phyloP scores from a whole-genome alignment of 2,329 filamentous ascomycete genomes.

The Pseudogymnoascus sp. region DNA sequence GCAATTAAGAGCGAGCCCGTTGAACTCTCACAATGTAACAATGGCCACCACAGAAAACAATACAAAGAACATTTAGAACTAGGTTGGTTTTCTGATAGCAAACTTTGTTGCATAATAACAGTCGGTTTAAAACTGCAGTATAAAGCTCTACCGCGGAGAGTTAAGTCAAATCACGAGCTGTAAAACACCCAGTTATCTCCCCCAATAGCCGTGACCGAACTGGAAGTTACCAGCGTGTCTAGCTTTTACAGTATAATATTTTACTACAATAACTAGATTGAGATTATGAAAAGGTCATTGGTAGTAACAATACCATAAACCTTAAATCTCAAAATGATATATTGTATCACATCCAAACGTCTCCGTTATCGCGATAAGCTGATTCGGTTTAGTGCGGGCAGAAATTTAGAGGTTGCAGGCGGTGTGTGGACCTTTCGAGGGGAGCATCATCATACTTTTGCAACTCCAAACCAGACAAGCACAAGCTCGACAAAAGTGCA shows the following conservation, averaged over 20 bases:
- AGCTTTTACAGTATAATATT: neutral
- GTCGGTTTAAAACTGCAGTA: neutral
- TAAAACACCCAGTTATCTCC: neutral
- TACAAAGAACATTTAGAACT: neutral
- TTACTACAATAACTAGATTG: no score
- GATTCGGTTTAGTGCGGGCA: constrained; percentile 8
- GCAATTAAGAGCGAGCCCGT: neutral
- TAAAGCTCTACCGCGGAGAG: neutral
- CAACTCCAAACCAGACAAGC: neutral
- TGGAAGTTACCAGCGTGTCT: neutral
- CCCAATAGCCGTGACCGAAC: neutral
- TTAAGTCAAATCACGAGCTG: neutral
- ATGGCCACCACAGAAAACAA: neutral
- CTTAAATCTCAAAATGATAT: neutral
- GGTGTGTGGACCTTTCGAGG: constrained; percentile 9
- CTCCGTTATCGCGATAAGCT: constrained; percentile 9
- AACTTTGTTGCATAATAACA: neutral
- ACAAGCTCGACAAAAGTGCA: neutral
- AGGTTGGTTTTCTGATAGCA: neutral
- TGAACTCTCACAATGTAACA: neutral
- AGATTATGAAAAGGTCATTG: neutral
- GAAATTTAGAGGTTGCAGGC: constrained; percentile 11
- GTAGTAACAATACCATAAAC: neutral
- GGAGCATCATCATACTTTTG: neutral
- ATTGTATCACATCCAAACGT: neutral